phyloP scores from a whole-genome alignment of 2,329 filamentous ascomycete species.

The Penicillium sp. region DNA sequence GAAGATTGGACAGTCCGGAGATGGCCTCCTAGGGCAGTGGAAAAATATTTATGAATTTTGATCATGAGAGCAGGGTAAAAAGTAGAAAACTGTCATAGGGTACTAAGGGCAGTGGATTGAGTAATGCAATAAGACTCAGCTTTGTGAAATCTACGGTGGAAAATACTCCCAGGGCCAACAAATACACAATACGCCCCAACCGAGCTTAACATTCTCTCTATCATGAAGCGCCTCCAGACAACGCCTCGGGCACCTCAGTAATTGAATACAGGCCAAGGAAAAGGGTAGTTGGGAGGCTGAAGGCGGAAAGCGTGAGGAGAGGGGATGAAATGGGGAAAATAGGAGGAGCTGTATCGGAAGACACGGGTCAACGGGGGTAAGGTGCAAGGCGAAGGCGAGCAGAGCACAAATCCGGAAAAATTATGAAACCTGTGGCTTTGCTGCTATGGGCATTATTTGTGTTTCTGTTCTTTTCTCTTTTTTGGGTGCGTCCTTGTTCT shows the following conservation, averaged over 20 bases:
- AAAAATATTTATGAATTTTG: too few relatives aligned
- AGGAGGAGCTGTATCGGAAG: too few relatives aligned
- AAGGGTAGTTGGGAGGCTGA: neutral
- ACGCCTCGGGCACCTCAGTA: constrained; percentile 31
- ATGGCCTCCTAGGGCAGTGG: neutral
- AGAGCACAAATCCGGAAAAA: constrained; percentile 27
- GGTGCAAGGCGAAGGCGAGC: too few relatives aligned
- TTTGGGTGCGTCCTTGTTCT: constrained; percentile 14
- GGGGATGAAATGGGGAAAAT: constrained; percentile 7
- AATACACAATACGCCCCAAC: constrained; percentile 17
- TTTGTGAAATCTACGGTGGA: too few relatives aligned
- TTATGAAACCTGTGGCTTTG: constrained; percentile 27
- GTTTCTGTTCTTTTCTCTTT: constrained; percentile 16
- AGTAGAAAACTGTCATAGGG: too few relatives aligned
- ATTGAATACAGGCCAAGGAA: constrained; percentile 18
- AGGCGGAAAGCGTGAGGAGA: constrained; percentile 2
- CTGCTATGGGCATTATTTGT: constrained; percentile 27
- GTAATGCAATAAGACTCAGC: too few relatives aligned
- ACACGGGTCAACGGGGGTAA: too few relatives aligned
- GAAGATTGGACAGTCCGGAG: neutral
- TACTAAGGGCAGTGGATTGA: too few relatives aligned
- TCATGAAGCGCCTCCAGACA: constrained; percentile 31
- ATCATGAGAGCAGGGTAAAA: too few relatives aligned
- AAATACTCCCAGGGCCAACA: neutral
- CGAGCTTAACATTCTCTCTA: constrained; percentile 36